Conservation (phyloP, 2,329 filamentous ascomycete genomes). For the Septoria petroselini region DNA sequence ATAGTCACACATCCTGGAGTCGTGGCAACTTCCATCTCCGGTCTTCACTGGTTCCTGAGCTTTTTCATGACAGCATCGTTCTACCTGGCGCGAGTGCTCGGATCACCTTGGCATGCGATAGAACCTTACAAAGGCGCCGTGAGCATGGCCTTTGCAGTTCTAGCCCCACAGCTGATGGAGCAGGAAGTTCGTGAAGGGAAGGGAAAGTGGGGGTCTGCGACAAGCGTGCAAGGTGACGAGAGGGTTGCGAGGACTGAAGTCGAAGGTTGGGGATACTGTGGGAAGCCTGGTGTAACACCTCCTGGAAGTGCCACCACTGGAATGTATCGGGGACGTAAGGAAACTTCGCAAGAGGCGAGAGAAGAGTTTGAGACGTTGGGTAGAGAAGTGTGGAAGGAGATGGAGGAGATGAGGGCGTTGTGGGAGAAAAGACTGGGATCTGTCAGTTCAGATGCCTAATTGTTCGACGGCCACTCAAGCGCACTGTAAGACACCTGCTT, state of each 20-base stretch:
- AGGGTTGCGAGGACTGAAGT: constrained; percentile 72
- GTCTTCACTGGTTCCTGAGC: constrained; percentile 66
- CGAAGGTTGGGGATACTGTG: constrained; percentile 73
- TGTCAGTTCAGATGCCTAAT: constrained; percentile 33
- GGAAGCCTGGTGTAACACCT: constrained; percentile 51
- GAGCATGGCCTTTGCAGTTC: constrained; percentile 72
- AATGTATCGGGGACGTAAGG: constrained; percentile 57
- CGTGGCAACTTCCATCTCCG: constrained; percentile 76
- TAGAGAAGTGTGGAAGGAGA: constrained; percentile 45
- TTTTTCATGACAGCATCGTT: constrained; percentile 67
- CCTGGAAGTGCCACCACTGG: constrained; percentile 44
- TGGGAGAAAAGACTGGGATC: constrained; percentile 44
- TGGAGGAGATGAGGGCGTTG: constrained; percentile 38
- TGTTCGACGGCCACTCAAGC: too few species aligned
- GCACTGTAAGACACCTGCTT: too few species aligned
- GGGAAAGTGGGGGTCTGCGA: constrained; percentile 82
- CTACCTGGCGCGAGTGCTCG: constrained; percentile 69
- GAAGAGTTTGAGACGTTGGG: constrained; percentile 69
- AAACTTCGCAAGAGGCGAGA: constrained; percentile 64
- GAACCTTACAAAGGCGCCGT: constrained; percentile 73
- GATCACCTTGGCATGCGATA: constrained; percentile 83
- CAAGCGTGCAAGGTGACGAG: constrained; percentile 56
- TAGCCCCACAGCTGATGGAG: constrained; percentile 62
- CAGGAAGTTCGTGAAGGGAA: constrained; percentile 52
- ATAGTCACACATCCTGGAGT: constrained; percentile 86